Evolutionary conservation across 2,329 filamentous ascomycete genomes (phyloP).

Genomic region (Allantophomopsis cytisporea): DNA sequence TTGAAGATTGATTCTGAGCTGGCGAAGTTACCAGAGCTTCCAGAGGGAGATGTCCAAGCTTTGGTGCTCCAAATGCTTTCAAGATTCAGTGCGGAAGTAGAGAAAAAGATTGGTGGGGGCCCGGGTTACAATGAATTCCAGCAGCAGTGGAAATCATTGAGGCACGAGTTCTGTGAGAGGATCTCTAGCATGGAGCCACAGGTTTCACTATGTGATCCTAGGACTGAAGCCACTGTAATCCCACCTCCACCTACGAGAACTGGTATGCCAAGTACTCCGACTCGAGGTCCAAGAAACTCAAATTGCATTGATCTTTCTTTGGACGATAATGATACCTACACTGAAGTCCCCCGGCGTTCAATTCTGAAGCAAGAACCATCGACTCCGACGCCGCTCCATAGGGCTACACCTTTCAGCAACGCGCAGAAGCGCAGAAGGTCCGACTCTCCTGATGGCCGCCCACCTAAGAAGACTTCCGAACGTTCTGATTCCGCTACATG

Average conservation of each 20-base stretch:
- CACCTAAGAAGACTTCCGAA: too few species aligned
- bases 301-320: constrained; percentile 3
- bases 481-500: too few species aligned
- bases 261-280: too few species aligned
- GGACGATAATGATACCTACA: constrained; percentile 2
- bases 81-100: constrained; percentile 39
- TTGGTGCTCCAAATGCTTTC: constrained; percentile 47
- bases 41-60: constrained; percentile 47
- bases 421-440: too few species aligned
- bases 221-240: constrained; percentile 6
- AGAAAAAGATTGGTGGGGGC: constrained; percentile 38
- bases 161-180: constrained; percentile 19
- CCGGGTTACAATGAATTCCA: constrained; percentile 36
- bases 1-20: constrained; percentile 40
- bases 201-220: constrained; percentile 5
- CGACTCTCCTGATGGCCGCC: too few species aligned
- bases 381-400: not conserved
- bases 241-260: not conserved
- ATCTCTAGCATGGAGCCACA: constrained; percentile 20
- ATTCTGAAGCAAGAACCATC: not conserved
- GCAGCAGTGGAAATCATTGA: constrained; percentile 19
- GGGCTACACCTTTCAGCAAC: too few species aligned
- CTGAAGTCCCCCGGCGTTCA: not conserved
- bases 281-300: too few species aligned
- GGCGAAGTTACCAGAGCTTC: constrained; percentile 48